These are phyloP conservation scores for Colletotrichum spaethianum DNA, from an alignment of 2,329 filamentous ascomycete species.

Conservation along the genomic window DNA sequence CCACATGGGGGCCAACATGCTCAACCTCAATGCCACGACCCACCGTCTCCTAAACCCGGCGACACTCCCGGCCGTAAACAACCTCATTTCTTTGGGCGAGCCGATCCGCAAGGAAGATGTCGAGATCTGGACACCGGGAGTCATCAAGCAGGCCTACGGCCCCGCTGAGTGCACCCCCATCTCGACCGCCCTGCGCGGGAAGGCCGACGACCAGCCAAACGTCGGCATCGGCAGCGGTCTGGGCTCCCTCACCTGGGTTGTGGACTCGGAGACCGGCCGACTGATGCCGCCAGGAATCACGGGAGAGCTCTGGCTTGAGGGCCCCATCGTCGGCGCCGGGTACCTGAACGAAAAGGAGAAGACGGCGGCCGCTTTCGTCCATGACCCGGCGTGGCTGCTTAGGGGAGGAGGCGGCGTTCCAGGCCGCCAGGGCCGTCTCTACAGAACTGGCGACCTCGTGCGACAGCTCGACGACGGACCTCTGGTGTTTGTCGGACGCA, in stretches of 20 bases:
- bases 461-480: no score
- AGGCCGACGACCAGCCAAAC: no score
- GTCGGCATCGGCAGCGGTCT: not conserved
- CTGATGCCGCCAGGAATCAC: not conserved
- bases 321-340: slow-evolving; percentile 63
- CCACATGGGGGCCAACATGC: not conserved
- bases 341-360: slow-evolving; percentile 53
- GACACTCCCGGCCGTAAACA: not conserved
- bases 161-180: slow-evolving; percentile 42
- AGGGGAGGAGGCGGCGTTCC: not conserved
- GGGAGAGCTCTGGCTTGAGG: slow-evolving; percentile 56
- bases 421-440: not conserved
- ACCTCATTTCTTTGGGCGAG: not conserved
- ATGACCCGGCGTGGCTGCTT: not conserved
- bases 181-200: not conserved
- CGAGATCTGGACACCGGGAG: slow-evolving; percentile 10
- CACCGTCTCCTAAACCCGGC: not conserved
- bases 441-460: no score
- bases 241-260: not conserved
- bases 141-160: slow-evolving; percentile 40
- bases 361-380: not conserved
- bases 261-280: not conserved
- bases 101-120: not conserved
- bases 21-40: not conserved
- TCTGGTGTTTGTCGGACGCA: not conserved